Percentiles rank a stretch among this genome's conserved stretches.
Conservation (phyloP, 495 filamentous ascomycete species). For the Jackrogersella multiformis region DNA sequence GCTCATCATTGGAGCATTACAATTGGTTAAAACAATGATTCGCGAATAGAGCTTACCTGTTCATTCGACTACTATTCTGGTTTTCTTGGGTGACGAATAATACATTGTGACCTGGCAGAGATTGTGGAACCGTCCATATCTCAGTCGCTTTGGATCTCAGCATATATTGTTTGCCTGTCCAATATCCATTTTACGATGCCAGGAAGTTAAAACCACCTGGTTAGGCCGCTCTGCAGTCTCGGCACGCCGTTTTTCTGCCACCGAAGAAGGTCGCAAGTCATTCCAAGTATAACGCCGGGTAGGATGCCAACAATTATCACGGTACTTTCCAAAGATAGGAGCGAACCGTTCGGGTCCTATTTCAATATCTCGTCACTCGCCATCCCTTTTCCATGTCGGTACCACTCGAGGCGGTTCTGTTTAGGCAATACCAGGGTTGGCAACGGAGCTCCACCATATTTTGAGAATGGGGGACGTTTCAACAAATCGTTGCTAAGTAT, state of each 20-base stretch:
- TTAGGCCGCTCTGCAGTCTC: conserved; percentile 19
- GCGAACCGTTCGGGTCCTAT: background rate
- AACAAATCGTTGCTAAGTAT: conserved; percentile 1
- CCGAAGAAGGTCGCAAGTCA: conserved; percentile 8
- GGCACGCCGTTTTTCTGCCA: conserved; percentile 5
- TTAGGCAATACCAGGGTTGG: background rate
- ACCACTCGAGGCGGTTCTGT: background rate
- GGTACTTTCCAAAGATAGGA: conserved; percentile 1
- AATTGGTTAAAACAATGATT: conserved; percentile 38
- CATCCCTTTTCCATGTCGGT: background rate
- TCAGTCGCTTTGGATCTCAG: conserved; percentile 1
- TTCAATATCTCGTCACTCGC: background rate
- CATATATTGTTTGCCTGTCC: background rate
- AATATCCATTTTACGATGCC: conserved; percentile 8
- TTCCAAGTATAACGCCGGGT: conserved; percentile 16
- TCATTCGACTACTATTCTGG: conserved; percentile 29
- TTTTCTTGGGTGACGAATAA: conserved; percentile 31
- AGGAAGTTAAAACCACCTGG: conserved; percentile 1
- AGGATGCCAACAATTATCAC: background rate
- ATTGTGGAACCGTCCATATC: background rate
- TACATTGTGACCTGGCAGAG: conserved; percentile 12
- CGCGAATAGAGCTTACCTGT: conserved; percentile 39
- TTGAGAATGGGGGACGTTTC: background rate
- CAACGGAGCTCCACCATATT: background rate
- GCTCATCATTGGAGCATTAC: conserved; percentile 35